Base-by-base conservation (phyloP, 2,329 filamentous ascomycete genomes). In the Stemphylium beticola region DNA sequence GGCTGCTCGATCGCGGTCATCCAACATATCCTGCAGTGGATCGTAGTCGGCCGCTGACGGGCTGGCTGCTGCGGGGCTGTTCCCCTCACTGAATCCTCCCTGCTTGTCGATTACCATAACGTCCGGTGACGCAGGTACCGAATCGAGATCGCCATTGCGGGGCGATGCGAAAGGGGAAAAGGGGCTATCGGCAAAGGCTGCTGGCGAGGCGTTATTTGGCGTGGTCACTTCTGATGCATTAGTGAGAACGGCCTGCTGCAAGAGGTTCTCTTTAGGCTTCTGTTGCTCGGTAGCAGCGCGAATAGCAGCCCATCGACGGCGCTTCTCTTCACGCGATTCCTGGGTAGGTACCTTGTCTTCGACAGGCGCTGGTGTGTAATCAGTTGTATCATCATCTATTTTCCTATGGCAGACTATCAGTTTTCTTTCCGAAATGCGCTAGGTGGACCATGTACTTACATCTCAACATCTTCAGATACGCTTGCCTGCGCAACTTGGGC, bases 31-130 rank as follows among this genome's bases (percentile, higher is more conserved):
- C 63, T 87, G 82, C 1, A 88, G 95, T 1, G 93, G 93, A 69
- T 96, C 91, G 72, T 96, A 96, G 74, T 96, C 91, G 55, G 92
- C 92, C 40, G 93, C 93, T n/a, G 92, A 96, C 5, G 91, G 90
- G 6, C 89, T 91, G 66, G 95, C 88, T 48, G 61, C 73, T 59
- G 58, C 64, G 43, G 58, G 66, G 55, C 55, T 69, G 54, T 55
- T 69, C 56, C 24, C 65, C 38, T 76, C 76, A 33, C 71, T 75
- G 17, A 75, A 59, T 26, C 74, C 72, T 47, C 73, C 75, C 43
- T 78, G 75, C 48, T 79, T 76, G 24, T 75, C 69, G 20, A 79
- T 67, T 14, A 65, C 55, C 64, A 81, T 74, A 11, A 76, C 65
- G 15, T 77, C 75, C 14, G 74, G 73, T 29, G 74, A 76, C 17